These are phyloP conservation scores for Saccharomycopsis synnaedendra DNA, from an alignment of 805 yeast species.

Conservation along the genomic window DNA sequence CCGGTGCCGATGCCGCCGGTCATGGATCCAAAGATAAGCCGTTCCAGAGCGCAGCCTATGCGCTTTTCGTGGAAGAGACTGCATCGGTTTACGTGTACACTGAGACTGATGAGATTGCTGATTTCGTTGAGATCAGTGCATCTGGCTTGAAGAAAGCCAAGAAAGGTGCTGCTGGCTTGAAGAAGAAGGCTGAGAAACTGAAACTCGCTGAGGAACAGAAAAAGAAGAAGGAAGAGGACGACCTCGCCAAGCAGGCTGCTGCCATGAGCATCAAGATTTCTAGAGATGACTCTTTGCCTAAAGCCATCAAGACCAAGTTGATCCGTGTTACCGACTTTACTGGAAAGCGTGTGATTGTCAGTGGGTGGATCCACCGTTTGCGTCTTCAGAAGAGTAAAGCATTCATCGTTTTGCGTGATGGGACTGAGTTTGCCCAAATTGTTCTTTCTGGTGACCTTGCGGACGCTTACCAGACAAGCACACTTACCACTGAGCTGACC, in stretches of 20 bases:
- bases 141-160: constrained; percentile 93
- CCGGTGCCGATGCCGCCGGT: constrained; percentile 53
- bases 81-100: constrained; percentile 52
- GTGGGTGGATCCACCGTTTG: constrained; percentile 95
- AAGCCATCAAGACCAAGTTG: constrained; percentile 59
- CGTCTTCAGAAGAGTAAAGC: constrained; percentile 88
- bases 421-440: constrained; percentile 82
- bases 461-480: constrained; percentile 72
- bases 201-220: constrained; percentile 40
- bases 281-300: constrained; percentile 65
- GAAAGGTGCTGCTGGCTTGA: constrained; percentile 88
- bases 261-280: constrained; percentile 65
- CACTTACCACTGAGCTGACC: constrained; percentile 82
- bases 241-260: constrained; percentile 64
- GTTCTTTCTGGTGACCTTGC: constrained; percentile 89
- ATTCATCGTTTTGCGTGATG: constrained; percentile 89
- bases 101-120: constrained; percentile 45
- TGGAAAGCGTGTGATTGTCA: constrained; percentile 62
- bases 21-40: constrained; percentile 61
- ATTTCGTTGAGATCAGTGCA: constrained; percentile 69
- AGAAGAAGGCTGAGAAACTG: constrained; percentile 49
- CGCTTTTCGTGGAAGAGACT: constrained; percentile 37
- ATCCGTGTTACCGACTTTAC: constrained; percentile 39
- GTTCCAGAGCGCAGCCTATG: constrained; percentile 75
- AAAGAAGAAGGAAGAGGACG: constrained; percentile 52